Evolutionary conservation across 768 basidiomycete species (phyloP), one percentile per base, ranked within the genome.

Genomic region (Naganishia vishniacii): DNA sequence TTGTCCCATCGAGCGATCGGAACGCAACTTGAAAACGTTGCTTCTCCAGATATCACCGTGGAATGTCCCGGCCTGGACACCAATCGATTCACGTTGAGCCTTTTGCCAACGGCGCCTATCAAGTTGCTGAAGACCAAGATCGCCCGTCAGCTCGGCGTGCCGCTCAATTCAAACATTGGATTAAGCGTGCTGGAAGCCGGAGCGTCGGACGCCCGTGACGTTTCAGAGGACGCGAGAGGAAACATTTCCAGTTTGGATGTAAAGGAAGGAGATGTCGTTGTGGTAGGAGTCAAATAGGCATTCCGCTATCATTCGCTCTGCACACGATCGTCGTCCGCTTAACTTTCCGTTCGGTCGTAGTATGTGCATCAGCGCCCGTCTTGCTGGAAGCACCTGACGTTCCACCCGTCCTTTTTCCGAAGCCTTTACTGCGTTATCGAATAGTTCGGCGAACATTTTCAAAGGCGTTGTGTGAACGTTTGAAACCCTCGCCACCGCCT

Each of bases 71-170:
- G 49, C 20, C 29, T 46, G 23, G 23, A 32, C 18, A 3, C 26
- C 6, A 32, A 48, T 11, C 61, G 8, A 12, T 48, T 49, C 32
- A 48, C 48, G 11, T 51, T 72, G 15, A 60, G 67, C 13, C 45
- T 72, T 40, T 65, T 72, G 16, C 71, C 70, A 6, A 64, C 65
- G 8, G 48, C 71, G 8, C 53, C 67, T 8, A 48, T 71, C n/a
- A 51, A 41, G 23, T 51, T 71, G n/a, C 59, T 72, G 1, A 58
- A 65, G n/a, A 61, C 46, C 28, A 72, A 72, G 51, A 42, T 72
- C 15, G 46, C 60, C 12, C 40, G 61, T 12, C 29, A 41, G 16
- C 58, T 71, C 3, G 61, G 59, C 13, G 16, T 67, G 11, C 58
- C 51, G 18, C 3, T 49, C 18, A 65, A 20, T 20, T 48, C 62